These are phyloP conservation scores for Suillus tomentosus DNA, from an alignment of 768 basidiomycete genomes.

Conservation along the genomic window DNA sequence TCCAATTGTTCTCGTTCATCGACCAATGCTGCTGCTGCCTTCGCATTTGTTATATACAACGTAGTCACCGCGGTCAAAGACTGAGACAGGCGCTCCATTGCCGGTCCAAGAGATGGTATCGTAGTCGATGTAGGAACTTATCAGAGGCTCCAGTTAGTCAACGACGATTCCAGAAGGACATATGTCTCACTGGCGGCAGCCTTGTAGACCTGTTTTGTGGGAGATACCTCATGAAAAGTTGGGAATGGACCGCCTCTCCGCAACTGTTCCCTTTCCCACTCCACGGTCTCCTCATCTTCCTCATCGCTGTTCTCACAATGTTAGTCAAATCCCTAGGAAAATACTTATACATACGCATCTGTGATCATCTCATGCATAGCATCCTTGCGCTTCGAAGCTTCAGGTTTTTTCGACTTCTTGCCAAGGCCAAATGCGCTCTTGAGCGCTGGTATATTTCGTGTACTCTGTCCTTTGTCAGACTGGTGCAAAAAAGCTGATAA, in stretches of 20 bases:
- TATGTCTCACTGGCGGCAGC: conserved; percentile 65
- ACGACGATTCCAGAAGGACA: conserved; percentile 3
- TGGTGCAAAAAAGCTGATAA: conserved; percentile 7
- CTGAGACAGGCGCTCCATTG: conserved; percentile 61
- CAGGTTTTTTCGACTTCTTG: conserved; percentile 76
- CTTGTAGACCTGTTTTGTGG: conserved; percentile 62
- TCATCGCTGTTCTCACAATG: conserved; percentile 53
- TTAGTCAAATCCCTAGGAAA: conserved; percentile 1
- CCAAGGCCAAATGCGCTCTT: conserved; percentile 84
- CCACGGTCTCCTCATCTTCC: conserved; percentile 79
- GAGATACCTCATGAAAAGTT: conserved; percentile 35
- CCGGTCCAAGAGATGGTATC: conserved; percentile 64
- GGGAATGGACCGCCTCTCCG: conserved; percentile 66
- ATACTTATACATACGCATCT: conserved; percentile 61
- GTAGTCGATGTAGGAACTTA: conserved; percentile 67
- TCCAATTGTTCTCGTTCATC: conserved; percentile 68
- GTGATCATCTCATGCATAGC: conserved; percentile 80
- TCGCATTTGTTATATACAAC: conserved; percentile 67
- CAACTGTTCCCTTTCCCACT: conserved; percentile 86
- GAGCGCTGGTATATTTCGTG: conserved; percentile 85
- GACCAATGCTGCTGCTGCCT: conserved; percentile 55
- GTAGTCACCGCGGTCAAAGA: conserved; percentile 60
- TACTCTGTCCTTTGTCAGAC: conserved; percentile 53
- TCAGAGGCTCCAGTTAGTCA: conserved; percentile 15
- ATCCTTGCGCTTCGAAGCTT: conserved; percentile 65